phyloP scores from a whole-genome alignment of 1,284 basidiomycete genomes.

The Cryptococcus depauperatus region DNA sequence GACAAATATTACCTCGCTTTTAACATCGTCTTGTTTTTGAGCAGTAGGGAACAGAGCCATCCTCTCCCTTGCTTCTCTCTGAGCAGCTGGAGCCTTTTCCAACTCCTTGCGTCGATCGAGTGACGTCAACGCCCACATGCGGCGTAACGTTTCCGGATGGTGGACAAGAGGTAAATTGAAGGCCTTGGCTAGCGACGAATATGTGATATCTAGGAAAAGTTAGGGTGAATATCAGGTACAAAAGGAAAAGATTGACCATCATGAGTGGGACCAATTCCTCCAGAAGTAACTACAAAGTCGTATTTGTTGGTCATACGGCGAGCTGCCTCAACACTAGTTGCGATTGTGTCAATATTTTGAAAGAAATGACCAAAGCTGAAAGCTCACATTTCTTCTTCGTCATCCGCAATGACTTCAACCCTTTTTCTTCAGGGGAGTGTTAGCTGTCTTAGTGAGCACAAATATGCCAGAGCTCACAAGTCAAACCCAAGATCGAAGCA shows the following conservation, averaged over 20 bases:
- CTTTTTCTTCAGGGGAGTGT: slow-evolving; percentile 53
- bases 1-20: slow-evolving; percentile 68
- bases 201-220: slow-evolving; percentile 63
- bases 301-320: slow-evolving; percentile 69
- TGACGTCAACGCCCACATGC: slow-evolving; percentile 64
- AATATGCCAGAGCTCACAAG: slow-evolving; percentile 52
- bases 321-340: slow-evolving; percentile 67
- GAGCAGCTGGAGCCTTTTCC: slow-evolving; percentile 58
- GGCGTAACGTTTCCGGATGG: slow-evolving; percentile 67
- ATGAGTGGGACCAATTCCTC: slow-evolving; percentile 74
- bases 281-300: slow-evolving; percentile 79
- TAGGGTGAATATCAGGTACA: background rate
- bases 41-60: slow-evolving; percentile 72
- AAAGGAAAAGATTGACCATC: slow-evolving; percentile 52
- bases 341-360: background rate
- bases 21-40: slow-evolving; percentile 33
- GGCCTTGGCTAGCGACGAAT: slow-evolving; percentile 73
- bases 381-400: slow-evolving; percentile 75
- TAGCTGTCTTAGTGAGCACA: background rate
- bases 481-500: slow-evolving; percentile 83
- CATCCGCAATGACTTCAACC: slow-evolving; percentile 85
- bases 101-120: slow-evolving; percentile 51
- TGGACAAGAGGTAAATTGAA: slow-evolving; percentile 69
- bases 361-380: background rate
- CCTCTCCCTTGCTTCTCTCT: slow-evolving; percentile 61